Evolutionary conservation across 345 rosid species (phyloP).

Genomic region (Lepidium africanum): DNA sequence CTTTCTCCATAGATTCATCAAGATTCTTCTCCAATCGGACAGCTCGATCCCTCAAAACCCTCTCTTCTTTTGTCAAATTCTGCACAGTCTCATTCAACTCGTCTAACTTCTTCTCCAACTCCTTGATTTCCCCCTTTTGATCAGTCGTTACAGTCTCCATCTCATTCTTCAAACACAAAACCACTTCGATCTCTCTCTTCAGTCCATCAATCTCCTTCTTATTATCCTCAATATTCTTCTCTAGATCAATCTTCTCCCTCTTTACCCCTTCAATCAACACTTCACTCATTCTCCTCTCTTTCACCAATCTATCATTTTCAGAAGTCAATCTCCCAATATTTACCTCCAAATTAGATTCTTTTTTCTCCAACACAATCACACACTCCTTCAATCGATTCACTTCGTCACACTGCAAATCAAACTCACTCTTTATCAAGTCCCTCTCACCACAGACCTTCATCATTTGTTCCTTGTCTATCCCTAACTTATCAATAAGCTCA

Average conservation of each 20-base stretch:
- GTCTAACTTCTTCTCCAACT: constrained; percentile 32
- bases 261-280: constrained; percentile 8
- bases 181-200: constrained; percentile 26
- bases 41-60: constrained; percentile 22
- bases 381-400: constrained; percentile 26
- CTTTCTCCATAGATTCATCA: constrained; percentile 34
- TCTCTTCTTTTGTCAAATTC: constrained; percentile 38
- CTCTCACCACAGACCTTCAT: constrained; percentile 34
- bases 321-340: constrained; percentile 29
- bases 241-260: constrained; percentile 30
- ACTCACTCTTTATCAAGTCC: constrained; percentile 31
- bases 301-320: constrained; percentile 23
- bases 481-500: constrained; percentile 25
- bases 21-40: constrained; percentile 42
- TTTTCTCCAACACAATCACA: constrained; percentile 35
- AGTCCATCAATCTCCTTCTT: constrained; percentile 27
- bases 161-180: constrained; percentile 34
- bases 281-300: constrained; percentile 31
- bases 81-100: constrained; percentile 21
- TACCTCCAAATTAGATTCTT: constrained; percentile 18
- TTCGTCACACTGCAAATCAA: constrained; percentile 29
- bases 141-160: constrained; percentile 30
- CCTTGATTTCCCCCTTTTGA: constrained; percentile 24
- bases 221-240: constrained; percentile 26
- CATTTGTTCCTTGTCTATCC: constrained; percentile 29